A percentile compares a stretch with the other conserved stretches of the same genome.
Evolutionary conservation across 805 yeast genomes (phyloP).

Genomic region (Yamadazyma sp.): DNA sequence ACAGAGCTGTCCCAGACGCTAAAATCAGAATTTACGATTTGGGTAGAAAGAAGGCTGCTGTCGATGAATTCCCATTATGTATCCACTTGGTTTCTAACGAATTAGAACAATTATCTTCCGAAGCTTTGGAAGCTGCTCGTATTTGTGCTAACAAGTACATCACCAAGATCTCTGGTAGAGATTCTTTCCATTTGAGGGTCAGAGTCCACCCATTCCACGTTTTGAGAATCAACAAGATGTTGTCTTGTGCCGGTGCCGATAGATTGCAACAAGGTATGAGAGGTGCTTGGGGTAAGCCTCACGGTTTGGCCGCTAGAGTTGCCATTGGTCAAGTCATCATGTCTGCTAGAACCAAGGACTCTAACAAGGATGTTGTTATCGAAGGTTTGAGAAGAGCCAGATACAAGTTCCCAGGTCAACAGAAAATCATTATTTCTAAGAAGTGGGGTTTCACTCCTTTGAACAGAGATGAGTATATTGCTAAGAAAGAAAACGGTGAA

Average conservation of each 20-base stretch:
- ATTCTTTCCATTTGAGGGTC: conserved; percentile 99
- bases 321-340: conserved; percentile 97
- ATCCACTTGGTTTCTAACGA: conserved; percentile 99
- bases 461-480: conserved; percentile 95
- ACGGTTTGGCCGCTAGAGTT: conserved; percentile 99
- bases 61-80: conserved; percentile 99
- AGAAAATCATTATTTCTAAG: conserved; percentile 97
- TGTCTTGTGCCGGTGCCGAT: conserved; percentile 99
- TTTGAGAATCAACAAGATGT: conserved; percentile 99
- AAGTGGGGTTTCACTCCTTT: conserved; percentile 99
- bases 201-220: conserved; percentile 99
- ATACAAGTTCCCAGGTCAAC: conserved; percentile 99
- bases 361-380: conserved; percentile 94
- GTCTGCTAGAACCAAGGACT: conserved; percentile 98
- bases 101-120: conserved; percentile 98
- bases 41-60: conserved; percentile 99
- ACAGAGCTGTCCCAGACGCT: conserved; percentile 99
- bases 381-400: conserved; percentile 99
- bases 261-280: conserved; percentile 99
- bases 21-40: conserved; percentile 98
- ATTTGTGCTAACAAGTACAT: conserved; percentile 99
- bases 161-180: conserved; percentile 97
- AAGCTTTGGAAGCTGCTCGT: conserved; percentile 99
- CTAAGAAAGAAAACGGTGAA: conserved; percentile 94
- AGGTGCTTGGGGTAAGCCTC: conserved; percentile 99